These are phyloP conservation scores for Calocera viscosa DNA, from an alignment of 768 basidiomycete genomes.

Conservation along the genomic window DNA sequence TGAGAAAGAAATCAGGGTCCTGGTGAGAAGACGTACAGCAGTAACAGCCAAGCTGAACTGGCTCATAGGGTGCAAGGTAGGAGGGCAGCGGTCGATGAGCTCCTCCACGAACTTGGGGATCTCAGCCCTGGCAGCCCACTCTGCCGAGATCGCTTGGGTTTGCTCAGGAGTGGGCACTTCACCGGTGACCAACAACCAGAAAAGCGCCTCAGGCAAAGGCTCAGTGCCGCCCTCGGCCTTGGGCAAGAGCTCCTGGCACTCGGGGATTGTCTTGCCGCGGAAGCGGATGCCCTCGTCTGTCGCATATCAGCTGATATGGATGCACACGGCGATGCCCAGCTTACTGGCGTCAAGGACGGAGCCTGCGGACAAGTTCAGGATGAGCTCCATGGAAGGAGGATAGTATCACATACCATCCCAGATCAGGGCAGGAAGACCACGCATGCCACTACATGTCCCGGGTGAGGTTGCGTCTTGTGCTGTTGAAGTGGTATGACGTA, in stretches of 20 bases:
- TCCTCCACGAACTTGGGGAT: slow-evolving; percentile 95
- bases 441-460: slow-evolving; percentile 51
- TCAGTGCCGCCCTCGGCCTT: slow-evolving; percentile 80
- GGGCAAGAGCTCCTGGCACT: slow-evolving; percentile 74
- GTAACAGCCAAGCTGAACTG: slow-evolving; percentile 95
- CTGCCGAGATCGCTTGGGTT: slow-evolving; percentile 69
- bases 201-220: slow-evolving; percentile 85
- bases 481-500: slow-evolving; percentile 24
- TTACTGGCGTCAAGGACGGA: slow-evolving; percentile 88
- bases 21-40: slow-evolving; percentile 42
- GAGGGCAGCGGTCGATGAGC: slow-evolving; percentile 82
- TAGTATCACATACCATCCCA: slow-evolving; percentile 54
- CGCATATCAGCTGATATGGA: not conserved
- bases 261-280: slow-evolving; percentile 90
- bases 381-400: not conserved
- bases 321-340: slow-evolving; percentile 19
- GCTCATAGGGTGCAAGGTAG: slow-evolving; percentile 95
- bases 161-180: slow-evolving; percentile 88
- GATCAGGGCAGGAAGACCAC: slow-evolving; percentile 82
- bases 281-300: slow-evolving; percentile 94
- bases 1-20: slow-evolving; percentile 6
- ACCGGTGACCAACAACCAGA: slow-evolving; percentile 92
- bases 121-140: slow-evolving; percentile 87
- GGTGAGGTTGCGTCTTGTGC: not conserved
- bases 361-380: slow-evolving; percentile 21